Base-by-base conservation (phyloP, 2,329 filamentous ascomycete species). In the Zelopaecilomyces penicillatus region DNA sequence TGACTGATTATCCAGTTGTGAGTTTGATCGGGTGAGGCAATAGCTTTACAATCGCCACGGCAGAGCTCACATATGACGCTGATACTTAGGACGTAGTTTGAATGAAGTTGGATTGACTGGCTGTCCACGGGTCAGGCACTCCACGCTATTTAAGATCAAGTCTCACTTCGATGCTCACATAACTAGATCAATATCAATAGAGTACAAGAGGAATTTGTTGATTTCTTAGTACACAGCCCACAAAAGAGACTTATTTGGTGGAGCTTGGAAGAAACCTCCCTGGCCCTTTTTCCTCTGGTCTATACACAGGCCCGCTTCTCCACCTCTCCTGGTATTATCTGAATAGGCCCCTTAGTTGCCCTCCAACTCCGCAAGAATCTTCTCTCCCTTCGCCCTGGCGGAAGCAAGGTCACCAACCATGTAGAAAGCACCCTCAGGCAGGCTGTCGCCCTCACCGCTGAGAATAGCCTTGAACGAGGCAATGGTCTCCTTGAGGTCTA, bases 401-500 rank as follows among this genome's bases (percentile, higher is more conserved):
- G 87, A 89, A 61, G 87, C 87, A 61, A 97, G 83, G 78, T 95
- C 86, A 68, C 93, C 93, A 69, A 97, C 90, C 90, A 95, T 95
- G 85, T 95, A 96, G 83, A 95, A 76, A 68, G 75, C 83, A 83
- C 83, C 83, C 75, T 97, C 93, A 57, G 93, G 93, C 55, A 98
- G 80, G 74, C 87, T 83, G 68, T 98, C 93, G 78, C 86, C 87
- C 76, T 97, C 91, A 69, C 93, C 93, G 67, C 75, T 80, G 65
- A 96, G 83, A 70, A 96, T 97, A 62, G 87, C 81, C 87, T 97
- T 95, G 87, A 98, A 98, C 50, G 86, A 94, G 65, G 76, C 69
- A 66, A 98, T 96, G 68, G 93, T 98, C 72, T 95, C 89, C 87
- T 98, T 97, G 59, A 98, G 79, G 73, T 96, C 89, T 63, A 98